phyloP scores from a whole-genome alignment of 176 grass and related monocot genomes.

The Phoenix dactylifera region DNA sequence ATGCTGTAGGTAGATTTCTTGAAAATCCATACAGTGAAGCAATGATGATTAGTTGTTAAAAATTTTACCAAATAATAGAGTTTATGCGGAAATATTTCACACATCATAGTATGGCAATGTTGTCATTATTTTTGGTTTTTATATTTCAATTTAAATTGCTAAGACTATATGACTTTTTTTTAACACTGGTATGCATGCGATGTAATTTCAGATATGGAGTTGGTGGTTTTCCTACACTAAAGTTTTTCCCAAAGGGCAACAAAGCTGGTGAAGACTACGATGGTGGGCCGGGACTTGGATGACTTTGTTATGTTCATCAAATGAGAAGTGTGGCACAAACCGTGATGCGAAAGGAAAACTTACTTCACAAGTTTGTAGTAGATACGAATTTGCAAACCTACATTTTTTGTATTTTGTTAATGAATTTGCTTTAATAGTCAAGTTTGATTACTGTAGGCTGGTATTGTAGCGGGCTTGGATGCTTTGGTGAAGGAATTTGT shows the following conservation, averaged over 20 bases:
- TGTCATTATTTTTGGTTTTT: background rate
- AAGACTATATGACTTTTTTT: too few relatives aligned
- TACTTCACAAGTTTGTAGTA: conserved; percentile 49
- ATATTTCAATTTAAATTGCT: background rate
- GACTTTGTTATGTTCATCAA: conserved; percentile 94
- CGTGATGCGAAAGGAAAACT: conserved; percentile 84
- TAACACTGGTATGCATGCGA: background rate
- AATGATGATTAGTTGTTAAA: too few relatives aligned
- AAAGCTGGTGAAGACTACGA: conserved; percentile 98
- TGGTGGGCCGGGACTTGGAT: conserved; percentile 72
- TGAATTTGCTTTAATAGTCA: background rate
- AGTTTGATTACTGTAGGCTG: conserved; percentile 51
- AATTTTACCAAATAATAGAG: too few relatives aligned
- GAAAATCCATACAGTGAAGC: too few relatives aligned
- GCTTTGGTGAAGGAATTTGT: conserved; percentile 80
- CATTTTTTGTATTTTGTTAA: background rate
- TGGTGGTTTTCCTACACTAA: conserved; percentile 84
- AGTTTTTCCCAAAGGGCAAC: conserved; percentile 90
- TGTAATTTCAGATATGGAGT: conserved; percentile 65
- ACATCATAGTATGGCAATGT: too few relatives aligned
- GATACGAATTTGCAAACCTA: background rate
- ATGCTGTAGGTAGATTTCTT: too few relatives aligned
- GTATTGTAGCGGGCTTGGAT: conserved; percentile 52
- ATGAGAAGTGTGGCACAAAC: conserved; percentile 79
- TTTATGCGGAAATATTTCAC: too few relatives aligned